phyloP scores from a whole-genome alignment of 305 asterid species.

The Fraxinus paxiana region DNA sequence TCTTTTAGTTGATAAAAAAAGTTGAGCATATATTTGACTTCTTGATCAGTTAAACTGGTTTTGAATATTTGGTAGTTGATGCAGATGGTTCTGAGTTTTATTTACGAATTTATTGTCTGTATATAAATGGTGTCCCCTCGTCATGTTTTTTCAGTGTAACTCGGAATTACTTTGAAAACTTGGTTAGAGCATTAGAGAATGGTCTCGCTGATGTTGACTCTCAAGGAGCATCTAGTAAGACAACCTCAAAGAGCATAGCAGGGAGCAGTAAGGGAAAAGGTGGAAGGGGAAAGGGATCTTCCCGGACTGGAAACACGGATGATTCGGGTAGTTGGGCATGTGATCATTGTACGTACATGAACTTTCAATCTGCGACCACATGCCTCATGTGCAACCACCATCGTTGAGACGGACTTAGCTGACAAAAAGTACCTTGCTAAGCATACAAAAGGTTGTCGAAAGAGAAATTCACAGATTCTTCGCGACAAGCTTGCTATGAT shows the following conservation, averaged over 20 bases:
- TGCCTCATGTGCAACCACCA: constrained; percentile 55
- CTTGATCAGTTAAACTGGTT: not conserved
- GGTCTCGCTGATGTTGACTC: constrained; percentile 83
- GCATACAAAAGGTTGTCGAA: not conserved
- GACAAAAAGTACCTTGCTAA: not conserved
- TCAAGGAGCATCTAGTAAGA: constrained; percentile 44
- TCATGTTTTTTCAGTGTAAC: constrained; percentile 51
- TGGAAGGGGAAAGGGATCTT: constrained; percentile 56
- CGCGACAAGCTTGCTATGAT: not conserved
- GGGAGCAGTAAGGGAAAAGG: constrained; percentile 68
- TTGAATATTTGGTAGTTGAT: not conserved
- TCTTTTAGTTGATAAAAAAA: not conserved
- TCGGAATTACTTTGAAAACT: constrained; percentile 72
- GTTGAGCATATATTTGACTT: not conserved
- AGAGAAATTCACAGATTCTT: not conserved
- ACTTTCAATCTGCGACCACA: constrained; percentile 38
- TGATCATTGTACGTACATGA: constrained; percentile 50
- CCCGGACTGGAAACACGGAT: constrained; percentile 41
- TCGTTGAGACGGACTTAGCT: constrained; percentile 23
- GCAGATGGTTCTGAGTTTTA: not conserved
- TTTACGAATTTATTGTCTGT: not conserved
- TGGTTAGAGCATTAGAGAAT: constrained; percentile 79
- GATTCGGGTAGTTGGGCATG: constrained; percentile 55
- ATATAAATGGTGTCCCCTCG: constrained; percentile 3
- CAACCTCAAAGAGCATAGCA: constrained; percentile 44